phyloP scores from a whole-genome alignment of 1,284 basidiomycete species.

The Cutaneotrichosporon daszewskae region DNA sequence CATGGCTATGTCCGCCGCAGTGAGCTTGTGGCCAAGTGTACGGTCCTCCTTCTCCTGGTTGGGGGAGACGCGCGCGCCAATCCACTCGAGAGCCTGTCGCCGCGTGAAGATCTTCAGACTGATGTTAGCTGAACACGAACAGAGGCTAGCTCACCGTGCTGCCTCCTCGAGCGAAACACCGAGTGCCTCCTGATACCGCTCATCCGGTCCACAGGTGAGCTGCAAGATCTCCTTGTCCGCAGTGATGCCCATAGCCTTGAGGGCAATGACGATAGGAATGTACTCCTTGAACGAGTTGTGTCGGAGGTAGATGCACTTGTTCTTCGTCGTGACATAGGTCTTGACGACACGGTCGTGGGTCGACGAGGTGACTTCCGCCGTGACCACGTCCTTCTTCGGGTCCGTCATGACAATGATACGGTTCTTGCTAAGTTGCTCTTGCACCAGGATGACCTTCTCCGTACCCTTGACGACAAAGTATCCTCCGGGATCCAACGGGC shows the following conservation, averaged over 20 bases:
- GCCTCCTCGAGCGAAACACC: conserved; percentile 92
- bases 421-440: conserved; percentile 99
- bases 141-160: conserved; percentile 53
- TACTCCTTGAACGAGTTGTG: conserved; percentile 98
- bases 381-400: conserved; percentile 81
- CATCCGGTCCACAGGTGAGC: conserved; percentile 86
- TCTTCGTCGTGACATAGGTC: conserved; percentile 94
- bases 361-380: conserved; percentile 97
- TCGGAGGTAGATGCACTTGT: conserved; percentile 88
- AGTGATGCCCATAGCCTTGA: conserved; percentile 93
- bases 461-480: conserved; percentile 99
- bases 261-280: conserved; percentile 90
- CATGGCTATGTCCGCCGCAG: conserved; percentile 87
- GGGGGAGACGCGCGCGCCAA: conserved; percentile 80
- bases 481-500: conserved; percentile 95
- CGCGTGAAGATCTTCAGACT: conserved; percentile 80
- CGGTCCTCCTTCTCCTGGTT: conserved; percentile 58
- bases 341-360: conserved; percentile 99
- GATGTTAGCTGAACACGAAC: not conserved
- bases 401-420: conserved; percentile 97
- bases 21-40: conserved; percentile 58
- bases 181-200: conserved; percentile 82
- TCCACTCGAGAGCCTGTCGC: conserved; percentile 92
- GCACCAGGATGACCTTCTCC: conserved; percentile 98
- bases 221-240: conserved; percentile 98